Base-by-base conservation (phyloP, 306 rosid genomes). In the Sicyos baderoa region DNA sequence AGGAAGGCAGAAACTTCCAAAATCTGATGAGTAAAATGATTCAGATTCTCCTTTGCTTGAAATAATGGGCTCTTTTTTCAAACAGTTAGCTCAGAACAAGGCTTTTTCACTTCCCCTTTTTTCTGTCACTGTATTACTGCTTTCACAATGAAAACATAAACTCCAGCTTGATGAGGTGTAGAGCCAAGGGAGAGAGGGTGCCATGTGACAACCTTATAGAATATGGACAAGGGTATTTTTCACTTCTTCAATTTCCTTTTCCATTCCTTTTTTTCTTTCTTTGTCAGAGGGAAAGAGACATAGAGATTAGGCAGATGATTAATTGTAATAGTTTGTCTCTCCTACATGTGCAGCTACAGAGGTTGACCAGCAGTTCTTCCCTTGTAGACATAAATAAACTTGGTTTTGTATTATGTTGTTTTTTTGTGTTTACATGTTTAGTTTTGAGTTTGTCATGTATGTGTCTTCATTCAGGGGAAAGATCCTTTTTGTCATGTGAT, bases 231-330 rank as follows among this genome's bases (percentile, higher is more conserved):
- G 42, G 40, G 21, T 22, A 22, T 66, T 47, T 66, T 45, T 45
- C 21, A 47, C 32, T 45, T 45, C 71, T 66, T 5, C 17, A 66
- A 7, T 66, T 47, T 13, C 54, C 32, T 45, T 9, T 17, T 40
- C 17, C 19, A 12, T 64, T 65, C 12, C 0, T 47, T 47, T 11
- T 47, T 12, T 47, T 11, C 3, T 44, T 44, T 44, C 21, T 19
- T 13, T n/a, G 52, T 18, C 52, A 17, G 29, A 18, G n/a, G 11
- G 44, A 47, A 15, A 62, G 63, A 57, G 63, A 25, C 17, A 57
- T n/a, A 13, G 44, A 59, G 71, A 45, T 66, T 66, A 66, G 55
- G 71, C 18, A 66, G 71, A 66, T 66, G 54, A 66, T 66, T 66
- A 66, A 45, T 47, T 21, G 54, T 7, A 66, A 44, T 47, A 45